These are phyloP conservation scores for Malbranchea zuffiana DNA, from an alignment of 2,329 filamentous ascomycete genomes.

Conservation along the genomic window DNA sequence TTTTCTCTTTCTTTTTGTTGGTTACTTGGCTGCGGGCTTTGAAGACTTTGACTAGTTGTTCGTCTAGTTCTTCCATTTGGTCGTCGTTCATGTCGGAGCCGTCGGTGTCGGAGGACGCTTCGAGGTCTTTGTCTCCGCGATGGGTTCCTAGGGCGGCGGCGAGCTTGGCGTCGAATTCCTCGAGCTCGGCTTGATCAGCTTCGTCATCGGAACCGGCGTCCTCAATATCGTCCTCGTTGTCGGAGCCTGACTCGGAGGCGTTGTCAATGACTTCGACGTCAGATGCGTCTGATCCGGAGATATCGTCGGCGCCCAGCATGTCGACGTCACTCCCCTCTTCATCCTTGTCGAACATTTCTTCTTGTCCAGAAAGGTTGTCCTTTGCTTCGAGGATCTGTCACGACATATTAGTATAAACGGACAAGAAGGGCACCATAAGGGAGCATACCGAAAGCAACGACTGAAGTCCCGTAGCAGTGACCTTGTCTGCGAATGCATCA, in stretches of 20 bases:
- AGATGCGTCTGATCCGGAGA: conserved; percentile 13
- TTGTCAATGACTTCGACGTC: conserved; percentile 31
- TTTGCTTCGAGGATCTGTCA: conserved; percentile 63
- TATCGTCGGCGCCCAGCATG: conserved; percentile 23
- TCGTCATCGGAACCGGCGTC: conserved; percentile 19
- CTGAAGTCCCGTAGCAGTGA: conserved; percentile 62
- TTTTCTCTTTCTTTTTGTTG: conserved; percentile 71
- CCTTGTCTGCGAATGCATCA: conserved; percentile 62
- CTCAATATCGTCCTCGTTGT: conserved; percentile 45
- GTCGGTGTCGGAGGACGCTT: conserved; percentile 46
- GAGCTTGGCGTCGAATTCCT: conserved; percentile 44
- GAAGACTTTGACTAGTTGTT: conserved; percentile 75
- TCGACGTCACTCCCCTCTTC: conserved; percentile 30
- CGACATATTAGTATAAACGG: conserved; percentile 39
- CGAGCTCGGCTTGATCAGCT: conserved; percentile 19
- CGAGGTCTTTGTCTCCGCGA: conserved; percentile 44
- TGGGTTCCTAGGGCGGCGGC: conserved; percentile 68
- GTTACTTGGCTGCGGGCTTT: conserved; percentile 57
- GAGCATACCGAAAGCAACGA: conserved; percentile 41
- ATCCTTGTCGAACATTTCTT: conserved; percentile 69
- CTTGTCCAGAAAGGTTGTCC: conserved; percentile 73
- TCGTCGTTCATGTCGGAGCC: conserved; percentile 85
- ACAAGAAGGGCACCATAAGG: background rate
- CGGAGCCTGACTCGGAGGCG: conserved; percentile 49
- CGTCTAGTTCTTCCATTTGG: conserved; percentile 84